A percentile compares a stretch with the other conserved stretches of the same genome.
These are phyloP conservation scores for Penicillium silybi DNA, from an alignment of 495 filamentous ascomycete species.

Conservation along the genomic window DNA sequence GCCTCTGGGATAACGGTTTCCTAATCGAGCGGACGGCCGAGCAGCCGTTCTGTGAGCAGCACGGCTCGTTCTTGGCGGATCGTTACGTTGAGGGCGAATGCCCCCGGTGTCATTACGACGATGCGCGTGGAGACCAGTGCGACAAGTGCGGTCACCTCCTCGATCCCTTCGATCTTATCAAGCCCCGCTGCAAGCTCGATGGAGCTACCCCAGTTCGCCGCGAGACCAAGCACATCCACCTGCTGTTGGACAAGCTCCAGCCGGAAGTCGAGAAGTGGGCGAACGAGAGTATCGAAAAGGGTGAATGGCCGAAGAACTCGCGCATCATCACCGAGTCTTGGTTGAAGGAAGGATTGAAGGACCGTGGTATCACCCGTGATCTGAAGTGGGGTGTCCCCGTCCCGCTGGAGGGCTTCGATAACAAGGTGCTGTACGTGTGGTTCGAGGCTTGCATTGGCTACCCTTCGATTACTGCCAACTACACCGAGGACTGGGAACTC, in stretches of 20 bases:
- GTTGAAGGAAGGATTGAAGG: conserved; percentile 77
- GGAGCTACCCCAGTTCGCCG: conserved; percentile 69
- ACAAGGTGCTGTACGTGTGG: conserved; percentile 96
- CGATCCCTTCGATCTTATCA: conserved; percentile 65
- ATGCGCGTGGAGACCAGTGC: conserved; percentile 83
- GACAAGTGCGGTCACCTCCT: conserved; percentile 80
- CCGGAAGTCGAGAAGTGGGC: conserved; percentile 69
- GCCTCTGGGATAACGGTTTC: conserved; percentile 75
- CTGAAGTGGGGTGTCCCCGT: conserved; percentile 83
- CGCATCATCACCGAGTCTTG: conserved; percentile 67
- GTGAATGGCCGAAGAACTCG: conserved; percentile 76
- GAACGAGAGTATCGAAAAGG: conserved; percentile 52
- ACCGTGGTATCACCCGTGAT: conserved; percentile 87
- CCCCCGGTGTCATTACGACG: conserved; percentile 71
- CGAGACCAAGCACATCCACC: conserved; percentile 70
- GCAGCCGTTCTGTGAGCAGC: conserved; percentile 84
- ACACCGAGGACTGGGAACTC: conserved; percentile 84
- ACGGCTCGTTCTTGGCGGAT: conserved; percentile 84
- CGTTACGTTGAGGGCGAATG: conserved; percentile 92
- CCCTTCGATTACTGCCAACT: conserved; percentile 89
- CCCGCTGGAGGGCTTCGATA: conserved; percentile 59
- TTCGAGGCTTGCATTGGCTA: conserved; percentile 98
- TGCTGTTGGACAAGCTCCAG: conserved; percentile 76
- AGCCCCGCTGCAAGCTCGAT: conserved; percentile 73
- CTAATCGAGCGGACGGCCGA: conserved; percentile 70